phyloP scores from a whole-genome alignment of 2,329 filamentous ascomycete species.

The Clathrospora elynae region DNA sequence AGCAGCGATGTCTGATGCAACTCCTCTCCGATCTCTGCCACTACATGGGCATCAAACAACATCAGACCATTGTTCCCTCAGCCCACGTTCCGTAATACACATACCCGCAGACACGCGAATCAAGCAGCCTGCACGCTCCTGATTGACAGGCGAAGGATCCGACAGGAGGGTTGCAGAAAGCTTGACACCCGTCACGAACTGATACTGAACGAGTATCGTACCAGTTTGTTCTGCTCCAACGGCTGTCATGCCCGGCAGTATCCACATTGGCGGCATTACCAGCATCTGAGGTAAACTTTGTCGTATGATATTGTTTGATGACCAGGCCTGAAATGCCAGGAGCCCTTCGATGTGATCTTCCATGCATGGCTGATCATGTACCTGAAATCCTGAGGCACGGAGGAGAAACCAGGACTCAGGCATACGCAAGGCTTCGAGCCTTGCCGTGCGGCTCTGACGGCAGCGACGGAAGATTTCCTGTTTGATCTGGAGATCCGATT shows the following conservation, averaged over 20 bases:
- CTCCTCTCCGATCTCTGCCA: too few species aligned
- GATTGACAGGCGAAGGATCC: slow-evolving; percentile 8
- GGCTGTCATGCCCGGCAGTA: slow-evolving; percentile 21
- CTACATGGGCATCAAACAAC: too few species aligned
- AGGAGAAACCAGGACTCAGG: slow-evolving; percentile 40
- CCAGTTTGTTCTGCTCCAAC: slow-evolving; percentile 41
- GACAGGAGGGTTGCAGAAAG: slow-evolving; percentile 17
- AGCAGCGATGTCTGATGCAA: too few species aligned
- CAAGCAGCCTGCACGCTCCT: slow-evolving; percentile 2
- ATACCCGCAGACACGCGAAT: slow-evolving; percentile 8
- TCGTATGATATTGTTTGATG: slow-evolving; percentile 47
- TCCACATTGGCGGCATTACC: slow-evolving; percentile 18
- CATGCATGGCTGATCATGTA: slow-evolving; percentile 15
- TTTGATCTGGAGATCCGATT: slow-evolving; percentile 4
- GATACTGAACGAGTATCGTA: slow-evolving; percentile 39
- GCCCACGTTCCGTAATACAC: slow-evolving; percentile 7
- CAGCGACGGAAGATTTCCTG: slow-evolving; percentile 13
- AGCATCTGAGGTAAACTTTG: slow-evolving; percentile 42
- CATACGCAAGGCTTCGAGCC: slow-evolving; percentile 36
- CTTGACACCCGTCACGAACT: slow-evolving; percentile 24
- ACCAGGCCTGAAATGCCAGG: slow-evolving; percentile 20
- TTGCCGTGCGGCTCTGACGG: slow-evolving; percentile 12
- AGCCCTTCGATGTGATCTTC: slow-evolving; percentile 21
- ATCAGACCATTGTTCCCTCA: slow-evolving; percentile 41
- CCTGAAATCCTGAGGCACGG: slow-evolving; percentile 32